These are phyloP conservation scores for Tephrocybe sp. DNA, from an alignment of 768 basidiomycete genomes.

Conservation along the genomic window DNA sequence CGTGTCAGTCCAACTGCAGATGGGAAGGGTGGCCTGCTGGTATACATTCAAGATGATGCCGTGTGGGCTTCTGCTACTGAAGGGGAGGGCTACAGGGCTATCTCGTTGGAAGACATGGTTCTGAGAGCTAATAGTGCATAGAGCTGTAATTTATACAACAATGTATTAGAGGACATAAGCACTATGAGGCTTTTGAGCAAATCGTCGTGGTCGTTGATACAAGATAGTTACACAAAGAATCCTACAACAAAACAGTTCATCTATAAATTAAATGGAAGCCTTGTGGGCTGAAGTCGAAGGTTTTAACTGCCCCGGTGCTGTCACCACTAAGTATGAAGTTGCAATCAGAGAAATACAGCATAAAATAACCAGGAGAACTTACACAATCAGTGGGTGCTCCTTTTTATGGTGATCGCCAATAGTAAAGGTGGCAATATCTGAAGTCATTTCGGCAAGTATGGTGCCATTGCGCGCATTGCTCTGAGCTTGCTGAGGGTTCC, in stretches of 20 bases:
- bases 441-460: constrained; percentile 49
- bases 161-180: background rate
- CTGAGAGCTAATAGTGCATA: constrained; percentile 40
- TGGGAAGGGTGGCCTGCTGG: constrained; percentile 82
- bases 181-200: no score
- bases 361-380: constrained; percentile 20
- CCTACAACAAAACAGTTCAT: background rate
- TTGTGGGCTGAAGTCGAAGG: constrained; percentile 29
- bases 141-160: no score
- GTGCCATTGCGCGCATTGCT: constrained; percentile 39
- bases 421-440: constrained; percentile 57
- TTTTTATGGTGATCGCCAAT: constrained; percentile 51
- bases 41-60: constrained; percentile 91
- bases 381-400: constrained; percentile 63
- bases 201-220: no score
- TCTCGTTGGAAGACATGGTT: constrained; percentile 89
- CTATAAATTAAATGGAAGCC: constrained; percentile 7
- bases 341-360: background rate
- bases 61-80: constrained; percentile 72
- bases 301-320: constrained; percentile 44
- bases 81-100: constrained; percentile 68
- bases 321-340: constrained; percentile 37
- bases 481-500: constrained; percentile 51
- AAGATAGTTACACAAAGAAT: no score
- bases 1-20: constrained; percentile 75